Conservation (phyloP, 2,329 filamentous ascomycete genomes). For the Exophiala oligosperma region DNA sequence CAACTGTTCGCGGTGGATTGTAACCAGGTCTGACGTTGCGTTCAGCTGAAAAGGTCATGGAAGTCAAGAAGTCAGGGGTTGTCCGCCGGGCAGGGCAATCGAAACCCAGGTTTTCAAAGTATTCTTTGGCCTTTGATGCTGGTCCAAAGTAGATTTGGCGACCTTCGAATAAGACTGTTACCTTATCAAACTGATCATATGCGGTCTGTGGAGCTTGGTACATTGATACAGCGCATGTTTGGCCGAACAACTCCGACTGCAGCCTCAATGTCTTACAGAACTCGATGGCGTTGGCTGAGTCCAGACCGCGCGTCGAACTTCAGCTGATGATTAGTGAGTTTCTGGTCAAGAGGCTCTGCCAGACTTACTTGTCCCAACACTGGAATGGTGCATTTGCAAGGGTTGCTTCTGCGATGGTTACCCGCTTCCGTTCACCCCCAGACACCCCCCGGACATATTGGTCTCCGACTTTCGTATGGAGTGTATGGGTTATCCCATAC, state of each 20-base stretch:
- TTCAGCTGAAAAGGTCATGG: slow-evolving; percentile 59
- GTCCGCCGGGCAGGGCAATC: slow-evolving; percentile 63
- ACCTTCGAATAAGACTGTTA: slow-evolving; percentile 66
- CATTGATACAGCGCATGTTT: slow-evolving; percentile 55
- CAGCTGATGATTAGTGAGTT: no score
- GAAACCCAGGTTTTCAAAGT: slow-evolving; percentile 67
- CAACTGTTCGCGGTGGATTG: slow-evolving; percentile 48
- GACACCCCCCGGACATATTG: slow-evolving; percentile 66
- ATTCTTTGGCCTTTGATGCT: slow-evolving; percentile 57
- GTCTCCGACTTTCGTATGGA: slow-evolving; percentile 68
- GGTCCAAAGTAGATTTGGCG: slow-evolving; percentile 66
- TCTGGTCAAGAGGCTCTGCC: slow-evolving; percentile 61
- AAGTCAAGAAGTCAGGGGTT: slow-evolving; percentile 65
- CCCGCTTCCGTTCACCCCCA: slow-evolving; percentile 67
- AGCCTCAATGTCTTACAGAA: slow-evolving; percentile 56
- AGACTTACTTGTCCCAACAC: slow-evolving; percentile 45
- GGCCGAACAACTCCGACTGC: slow-evolving; percentile 50
- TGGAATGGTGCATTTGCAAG: slow-evolving; percentile 46
- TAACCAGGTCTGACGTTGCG: slow-evolving; percentile 44
- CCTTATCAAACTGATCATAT: slow-evolving; percentile 67
- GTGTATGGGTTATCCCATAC: slow-evolving; percentile 90
- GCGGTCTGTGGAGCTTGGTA: slow-evolving; percentile 55
- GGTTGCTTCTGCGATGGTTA: slow-evolving; percentile 56
- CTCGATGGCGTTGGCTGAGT: slow-evolving; percentile 58
- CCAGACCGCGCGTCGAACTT: slow-evolving; percentile 53